Percentiles rank a stretch among this genome's conserved stretches.
Conservation (phyloP, 768 basidiomycete species). For the Leccinum truebloodii region DNA sequence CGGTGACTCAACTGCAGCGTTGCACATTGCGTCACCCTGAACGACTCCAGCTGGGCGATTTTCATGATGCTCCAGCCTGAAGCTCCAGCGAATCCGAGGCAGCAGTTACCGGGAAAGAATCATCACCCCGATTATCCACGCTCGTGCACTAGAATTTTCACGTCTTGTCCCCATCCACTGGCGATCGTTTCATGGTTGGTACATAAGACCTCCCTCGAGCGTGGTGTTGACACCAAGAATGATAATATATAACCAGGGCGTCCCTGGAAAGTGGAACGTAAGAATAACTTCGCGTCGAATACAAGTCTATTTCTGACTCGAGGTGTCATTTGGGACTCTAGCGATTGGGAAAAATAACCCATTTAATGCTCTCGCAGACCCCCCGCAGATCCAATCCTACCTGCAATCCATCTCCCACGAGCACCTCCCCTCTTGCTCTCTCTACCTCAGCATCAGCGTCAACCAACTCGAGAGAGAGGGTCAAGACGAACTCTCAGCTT, state of each 20-base stretch:
- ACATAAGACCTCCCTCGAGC: constrained; percentile 3
- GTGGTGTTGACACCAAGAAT: not conserved
- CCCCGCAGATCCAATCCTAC: constrained; percentile 20
- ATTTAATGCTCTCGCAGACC: constrained; percentile 48
- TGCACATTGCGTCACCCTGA: too few relatives aligned
- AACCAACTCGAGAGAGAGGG: constrained; percentile 11
- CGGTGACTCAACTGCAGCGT: too few relatives aligned
- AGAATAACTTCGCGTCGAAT: not conserved
- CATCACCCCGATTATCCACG: too few relatives aligned
- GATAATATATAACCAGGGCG: not conserved
- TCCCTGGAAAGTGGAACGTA: not conserved
- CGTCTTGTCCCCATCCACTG: not conserved
- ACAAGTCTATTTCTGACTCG: not conserved
- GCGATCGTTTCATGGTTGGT: not conserved
- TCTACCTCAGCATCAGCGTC: constrained; percentile 21
- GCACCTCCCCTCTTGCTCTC: constrained; percentile 17
- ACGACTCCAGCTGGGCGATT: too few relatives aligned
- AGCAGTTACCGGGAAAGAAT: too few relatives aligned
- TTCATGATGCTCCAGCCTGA: too few relatives aligned
- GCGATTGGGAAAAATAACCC: constrained; percentile 51
- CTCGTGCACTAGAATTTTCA: too few relatives aligned
- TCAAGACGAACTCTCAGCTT: constrained; percentile 41
- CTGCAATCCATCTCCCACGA: constrained; percentile 19
- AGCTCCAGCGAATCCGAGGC: too few relatives aligned
- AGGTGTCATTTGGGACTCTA: constrained; percentile 15